Evolutionary conservation across 2,329 filamentous ascomycete genomes (phyloP).

Genomic region (Macrophomina phaseolina): DNA sequence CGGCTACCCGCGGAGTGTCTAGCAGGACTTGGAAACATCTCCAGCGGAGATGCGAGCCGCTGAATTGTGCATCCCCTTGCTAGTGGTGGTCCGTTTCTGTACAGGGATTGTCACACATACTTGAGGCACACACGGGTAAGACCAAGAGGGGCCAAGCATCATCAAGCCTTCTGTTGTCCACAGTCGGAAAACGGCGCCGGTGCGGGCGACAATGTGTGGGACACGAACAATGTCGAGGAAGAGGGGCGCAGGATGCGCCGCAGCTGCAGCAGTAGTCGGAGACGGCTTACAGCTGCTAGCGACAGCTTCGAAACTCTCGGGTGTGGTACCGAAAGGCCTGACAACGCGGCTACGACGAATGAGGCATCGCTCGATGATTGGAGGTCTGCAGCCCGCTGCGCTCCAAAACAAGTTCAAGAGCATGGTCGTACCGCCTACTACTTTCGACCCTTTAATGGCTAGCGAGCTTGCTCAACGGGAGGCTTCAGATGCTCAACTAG

Average conservation of each 20-base stretch:
- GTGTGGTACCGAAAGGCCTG: slow-evolving; percentile 7
- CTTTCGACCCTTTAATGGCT: no score
- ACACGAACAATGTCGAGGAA: background rate
- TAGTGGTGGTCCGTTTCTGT: background rate
- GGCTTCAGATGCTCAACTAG: background rate
- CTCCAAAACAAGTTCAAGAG: background rate
- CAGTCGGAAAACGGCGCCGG: background rate
- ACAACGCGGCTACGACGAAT: slow-evolving; percentile 2
- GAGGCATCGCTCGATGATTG: background rate
- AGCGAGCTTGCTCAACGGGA: background rate
- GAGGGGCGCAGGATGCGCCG: background rate
- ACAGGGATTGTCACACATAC: slow-evolving; percentile 8
- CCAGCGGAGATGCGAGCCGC: background rate
- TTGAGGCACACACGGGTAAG: background rate
- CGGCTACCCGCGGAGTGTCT: background rate
- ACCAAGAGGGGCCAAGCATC: background rate
- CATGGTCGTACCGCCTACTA: no score
- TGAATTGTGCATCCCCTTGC: background rate
- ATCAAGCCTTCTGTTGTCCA: background rate
- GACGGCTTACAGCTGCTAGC: background rate
- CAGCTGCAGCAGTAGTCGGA: background rate
- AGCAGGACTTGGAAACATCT: slow-evolving; percentile 11
- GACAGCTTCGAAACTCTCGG: slow-evolving; percentile 2
- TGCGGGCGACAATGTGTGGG: background rate
- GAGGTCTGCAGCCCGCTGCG: slow-evolving; percentile 7